Base-by-base conservation (phyloP, 2,329 filamentous ascomycete species). In the Sporothrix phasma region DNA sequence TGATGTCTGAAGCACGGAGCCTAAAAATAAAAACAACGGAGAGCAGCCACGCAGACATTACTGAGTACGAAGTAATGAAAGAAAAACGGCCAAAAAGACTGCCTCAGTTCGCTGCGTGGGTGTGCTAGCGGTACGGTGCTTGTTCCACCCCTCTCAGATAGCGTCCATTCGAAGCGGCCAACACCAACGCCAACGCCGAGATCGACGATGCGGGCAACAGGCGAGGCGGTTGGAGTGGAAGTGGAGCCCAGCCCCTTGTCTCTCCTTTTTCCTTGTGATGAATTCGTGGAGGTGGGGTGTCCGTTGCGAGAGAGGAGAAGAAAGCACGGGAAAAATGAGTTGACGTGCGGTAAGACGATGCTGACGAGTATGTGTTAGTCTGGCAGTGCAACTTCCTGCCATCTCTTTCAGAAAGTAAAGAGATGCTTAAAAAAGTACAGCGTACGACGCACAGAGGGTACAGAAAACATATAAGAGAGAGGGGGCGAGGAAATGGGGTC, bases 221-320 rank as follows among this genome's bases (percentile, higher is more conserved):
- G 51, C 45, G 34, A 51, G 62, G 62, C 62, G 62, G 62, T 64
- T 64, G 62, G 51, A 63, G 39, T 60, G 4, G 56, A 46, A 60
- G 56, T 60, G 56, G 56, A 46, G 17, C 41, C 56, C 39, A 24
- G 56, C 26, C 56, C n/a, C 26, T 46, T 60, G 31, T 46, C 19
- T 46, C 39, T 43, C 6, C 54, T 58, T 41, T 58, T 43, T 24
- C 13, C 37, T 39, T 43, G 24, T 47, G 56, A 31, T 60, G 46
- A 34, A 31, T 41, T 45, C 22, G 24, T 47, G 39, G 26, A 61
- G 26, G 41, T 61, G 39, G 58, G 58, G 43, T 61, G 58, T 26
- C 41, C n/a, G 41, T 47, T 47, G 41, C n/a, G 51, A 37, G 7
- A 54, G 15, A 37, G 31, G n/a, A 29, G 7, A 54, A 54, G 13